phyloP scores from a whole-genome alignment of 306 rosid species.

The Cucumis sativus region DNA sequence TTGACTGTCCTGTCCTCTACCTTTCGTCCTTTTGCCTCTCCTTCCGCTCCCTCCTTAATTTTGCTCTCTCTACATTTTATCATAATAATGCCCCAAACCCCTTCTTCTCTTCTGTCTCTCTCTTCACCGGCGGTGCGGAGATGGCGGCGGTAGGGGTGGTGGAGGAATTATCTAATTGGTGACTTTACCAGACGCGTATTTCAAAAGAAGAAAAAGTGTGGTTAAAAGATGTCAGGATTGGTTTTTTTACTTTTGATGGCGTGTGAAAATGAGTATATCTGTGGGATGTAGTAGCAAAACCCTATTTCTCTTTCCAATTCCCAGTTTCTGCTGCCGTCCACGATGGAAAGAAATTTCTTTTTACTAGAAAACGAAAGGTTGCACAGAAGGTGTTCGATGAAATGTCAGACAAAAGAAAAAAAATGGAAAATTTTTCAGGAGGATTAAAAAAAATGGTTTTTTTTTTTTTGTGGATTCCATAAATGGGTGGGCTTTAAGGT shows the following conservation, averaged over 20 bases:
- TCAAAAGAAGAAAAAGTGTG: not conserved
- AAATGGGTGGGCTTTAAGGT: not conserved
- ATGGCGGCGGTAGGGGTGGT: not conserved
- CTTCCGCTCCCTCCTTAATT: not conserved
- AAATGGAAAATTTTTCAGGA: not conserved
- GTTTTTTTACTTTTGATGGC: not conserved
- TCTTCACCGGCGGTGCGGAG: not conserved
- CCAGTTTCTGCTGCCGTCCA: not conserved
- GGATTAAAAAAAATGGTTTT: not conserved
- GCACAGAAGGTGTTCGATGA: not conserved
- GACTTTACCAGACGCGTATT: not conserved
- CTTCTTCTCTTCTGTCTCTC: not conserved
- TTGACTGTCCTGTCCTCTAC: not conserved
- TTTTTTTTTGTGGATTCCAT: not conserved
- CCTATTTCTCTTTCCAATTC: not conserved
- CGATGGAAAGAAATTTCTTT: not conserved
- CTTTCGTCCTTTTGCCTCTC: not conserved
- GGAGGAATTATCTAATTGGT: not conserved
- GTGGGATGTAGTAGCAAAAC: not conserved
- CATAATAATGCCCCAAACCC: not conserved
- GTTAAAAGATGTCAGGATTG: not conserved
- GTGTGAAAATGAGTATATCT: constrained; percentile 1
- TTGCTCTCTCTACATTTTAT: not conserved
- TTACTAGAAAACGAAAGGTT: not conserved
- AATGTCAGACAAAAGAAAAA: not conserved